A percentile compares a stretch with the other conserved stretches of the same genome.
These are phyloP conservation scores for Puccinia sorghi DNA, from an alignment of 1,284 basidiomycete genomes.

Conservation along the genomic window DNA sequence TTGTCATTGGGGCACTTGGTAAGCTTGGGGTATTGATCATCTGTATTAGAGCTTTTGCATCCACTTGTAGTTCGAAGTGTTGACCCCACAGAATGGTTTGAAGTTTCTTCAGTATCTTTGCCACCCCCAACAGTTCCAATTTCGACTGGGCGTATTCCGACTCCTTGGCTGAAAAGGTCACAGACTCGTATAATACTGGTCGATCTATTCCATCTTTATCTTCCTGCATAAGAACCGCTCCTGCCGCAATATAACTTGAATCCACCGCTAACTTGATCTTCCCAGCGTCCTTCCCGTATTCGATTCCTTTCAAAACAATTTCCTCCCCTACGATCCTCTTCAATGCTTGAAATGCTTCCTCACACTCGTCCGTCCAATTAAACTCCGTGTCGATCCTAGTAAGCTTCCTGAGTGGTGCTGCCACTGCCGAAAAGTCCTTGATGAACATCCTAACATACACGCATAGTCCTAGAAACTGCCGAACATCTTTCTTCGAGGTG, in stretches of 20 bases:
- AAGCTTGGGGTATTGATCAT: slow-evolving; percentile 19
- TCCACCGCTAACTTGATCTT: slow-evolving; percentile 13
- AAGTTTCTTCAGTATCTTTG: slow-evolving; percentile 7
- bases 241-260: slow-evolving; percentile 8
- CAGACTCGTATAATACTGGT: slow-evolving; percentile 2
- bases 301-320: neutral
- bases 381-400: slow-evolving; percentile 1
- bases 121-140: slow-evolving; percentile 11
- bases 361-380: neutral
- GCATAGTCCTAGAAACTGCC: neutral
- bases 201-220: neutral
- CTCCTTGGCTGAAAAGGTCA: neutral
- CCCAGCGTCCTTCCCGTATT: neutral
- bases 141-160: slow-evolving; percentile 17
- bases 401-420: slow-evolving; percentile 13
- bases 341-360: neutral
- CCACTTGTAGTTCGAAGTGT: slow-evolving; percentile 28
- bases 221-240: slow-evolving; percentile 2
- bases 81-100: slow-evolving; percentile 17
- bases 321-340: neutral
- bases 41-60: slow-evolving; percentile 17
- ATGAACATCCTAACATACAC: slow-evolving; percentile 44
- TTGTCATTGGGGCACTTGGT: slow-evolving; percentile 14
- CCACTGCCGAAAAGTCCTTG: slow-evolving; percentile 1
- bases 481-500: neutral